Conservation (phyloP, 192 early-diverging fungal genomes). For the Coemansia sp. region DNA sequence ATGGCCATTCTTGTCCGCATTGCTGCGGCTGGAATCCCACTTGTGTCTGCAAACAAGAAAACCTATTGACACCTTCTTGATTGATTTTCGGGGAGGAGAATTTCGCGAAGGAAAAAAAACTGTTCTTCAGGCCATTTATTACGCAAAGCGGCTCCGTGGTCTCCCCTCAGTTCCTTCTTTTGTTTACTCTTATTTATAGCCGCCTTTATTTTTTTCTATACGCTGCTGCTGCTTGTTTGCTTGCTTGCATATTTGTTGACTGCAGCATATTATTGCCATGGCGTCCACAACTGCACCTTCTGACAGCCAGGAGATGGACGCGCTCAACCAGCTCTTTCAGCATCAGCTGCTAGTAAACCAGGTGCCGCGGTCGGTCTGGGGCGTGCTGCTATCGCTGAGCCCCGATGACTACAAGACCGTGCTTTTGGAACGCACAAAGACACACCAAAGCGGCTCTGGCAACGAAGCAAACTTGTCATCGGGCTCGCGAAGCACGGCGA, state of each 20-base stretch:
- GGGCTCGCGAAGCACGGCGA: conserved; percentile 9
- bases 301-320: conserved; percentile 43
- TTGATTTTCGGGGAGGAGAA: no score
- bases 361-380: conserved; percentile 52
- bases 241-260: conserved; percentile 4
- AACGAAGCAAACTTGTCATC: conserved; percentile 4
- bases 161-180: neutral
- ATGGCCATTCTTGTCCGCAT: neutral
- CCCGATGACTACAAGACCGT: conserved; percentile 51
- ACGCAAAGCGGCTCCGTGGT: no score
- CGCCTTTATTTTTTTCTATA: conserved; percentile 4
- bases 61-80: no score
- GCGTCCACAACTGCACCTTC: neutral
- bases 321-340: conserved; percentile 47
- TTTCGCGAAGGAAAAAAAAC: no score
- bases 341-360: conserved; percentile 49
- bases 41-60: conserved; percentile 1
- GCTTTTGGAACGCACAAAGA: conserved; percentile 41
- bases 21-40: neutral
- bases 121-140: no score
- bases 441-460: neutral
- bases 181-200: neutral
- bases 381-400: conserved; percentile 51
- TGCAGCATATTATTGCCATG: conserved; percentile 4
- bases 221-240: neutral